Conservation (phyloP, 2,329 filamentous ascomycete genomes). For the Aspergillus sergii region DNA sequence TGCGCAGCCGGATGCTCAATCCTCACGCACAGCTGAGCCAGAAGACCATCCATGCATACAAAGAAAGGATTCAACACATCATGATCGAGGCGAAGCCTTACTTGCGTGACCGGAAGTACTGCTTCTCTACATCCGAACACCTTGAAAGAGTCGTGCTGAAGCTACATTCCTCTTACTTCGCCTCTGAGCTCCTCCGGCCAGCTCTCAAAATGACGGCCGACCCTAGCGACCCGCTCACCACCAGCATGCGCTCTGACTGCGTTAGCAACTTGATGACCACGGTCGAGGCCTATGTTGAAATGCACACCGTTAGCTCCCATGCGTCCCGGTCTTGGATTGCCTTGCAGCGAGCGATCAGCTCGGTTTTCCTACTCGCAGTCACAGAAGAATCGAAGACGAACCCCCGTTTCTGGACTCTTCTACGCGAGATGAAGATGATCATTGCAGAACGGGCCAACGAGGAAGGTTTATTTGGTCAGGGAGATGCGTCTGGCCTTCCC, state of each 20-base stretch:
- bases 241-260: conserved; percentile 55
- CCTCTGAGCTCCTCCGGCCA: conserved; percentile 64
- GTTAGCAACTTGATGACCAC: conserved; percentile 58
- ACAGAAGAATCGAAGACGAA: conserved; percentile 48
- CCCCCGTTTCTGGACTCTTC: conserved; percentile 40
- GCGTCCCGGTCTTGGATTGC: conserved; percentile 51
- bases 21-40: conserved; percentile 58
- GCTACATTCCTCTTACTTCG: conserved; percentile 64
- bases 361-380: conserved; percentile 50
- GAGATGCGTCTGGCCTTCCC: conserved; percentile 13
- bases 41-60: conserved; percentile 58
- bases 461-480: conserved; percentile 34
- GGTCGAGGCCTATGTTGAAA: conserved; percentile 63
- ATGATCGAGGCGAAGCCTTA: conserved; percentile 61
- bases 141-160: conserved; percentile 63
- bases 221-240: conserved; percentile 41
- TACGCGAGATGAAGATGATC: conserved; percentile 47
- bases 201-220: conserved; percentile 58
- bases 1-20: conserved; percentile 58
- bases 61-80: conserved; percentile 59
- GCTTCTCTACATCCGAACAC: conserved; percentile 50
- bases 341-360: conserved; percentile 51
- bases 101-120: conserved; percentile 55
- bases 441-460: conserved; percentile 45
- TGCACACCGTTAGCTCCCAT: conserved; percentile 48